Conservation (phyloP, 192 early-diverging fungal genomes). For the Coemansia sp. region DNA sequence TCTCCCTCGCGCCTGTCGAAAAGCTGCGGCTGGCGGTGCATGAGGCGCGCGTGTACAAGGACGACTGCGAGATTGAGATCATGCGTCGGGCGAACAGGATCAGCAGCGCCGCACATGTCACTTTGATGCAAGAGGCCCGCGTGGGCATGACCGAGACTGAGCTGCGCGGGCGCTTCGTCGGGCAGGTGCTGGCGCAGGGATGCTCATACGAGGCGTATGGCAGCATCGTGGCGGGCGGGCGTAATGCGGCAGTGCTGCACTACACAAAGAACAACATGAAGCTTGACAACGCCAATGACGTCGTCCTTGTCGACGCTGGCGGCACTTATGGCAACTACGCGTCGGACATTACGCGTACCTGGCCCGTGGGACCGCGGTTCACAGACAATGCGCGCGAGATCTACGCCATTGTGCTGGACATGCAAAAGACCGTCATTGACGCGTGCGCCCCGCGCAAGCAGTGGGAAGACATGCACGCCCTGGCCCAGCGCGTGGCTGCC, state of each 20-base stretch:
- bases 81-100: conserved; percentile 80
- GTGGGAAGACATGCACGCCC: conserved; percentile 84
- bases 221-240: conserved; percentile 80
- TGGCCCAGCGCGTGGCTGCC: conserved; percentile 73
- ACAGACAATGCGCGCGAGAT: conserved; percentile 69
- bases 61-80: conserved; percentile 71
- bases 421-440: conserved; percentile 75
- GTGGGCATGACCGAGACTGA: conserved; percentile 72
- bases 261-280: conserved; percentile 76
- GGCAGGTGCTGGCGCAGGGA: conserved; percentile 66
- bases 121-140: conserved; percentile 70
- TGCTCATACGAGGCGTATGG: conserved; percentile 81
- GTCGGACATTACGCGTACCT: conserved; percentile 88
- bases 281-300: conserved; percentile 52
- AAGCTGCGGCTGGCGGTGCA: conserved; percentile 65
- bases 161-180: conserved; percentile 79
- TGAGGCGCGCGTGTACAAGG: conserved; percentile 82
- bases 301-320: conserved; percentile 88
- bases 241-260: conserved; percentile 80
- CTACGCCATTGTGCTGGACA: conserved; percentile 80
- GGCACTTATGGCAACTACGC: conserved; percentile 81
- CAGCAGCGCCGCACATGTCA: conserved; percentile 76
- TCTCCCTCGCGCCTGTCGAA: conserved; percentile 9
- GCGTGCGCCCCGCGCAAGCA: conserved; percentile 71
- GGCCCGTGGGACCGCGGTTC: conserved; percentile 79